Evolutionary conservation across 2,329 filamentous ascomycete species (phyloP), one percentile per base, ranked within the genome.

Genomic region (Botrytis squamosa): DNA sequence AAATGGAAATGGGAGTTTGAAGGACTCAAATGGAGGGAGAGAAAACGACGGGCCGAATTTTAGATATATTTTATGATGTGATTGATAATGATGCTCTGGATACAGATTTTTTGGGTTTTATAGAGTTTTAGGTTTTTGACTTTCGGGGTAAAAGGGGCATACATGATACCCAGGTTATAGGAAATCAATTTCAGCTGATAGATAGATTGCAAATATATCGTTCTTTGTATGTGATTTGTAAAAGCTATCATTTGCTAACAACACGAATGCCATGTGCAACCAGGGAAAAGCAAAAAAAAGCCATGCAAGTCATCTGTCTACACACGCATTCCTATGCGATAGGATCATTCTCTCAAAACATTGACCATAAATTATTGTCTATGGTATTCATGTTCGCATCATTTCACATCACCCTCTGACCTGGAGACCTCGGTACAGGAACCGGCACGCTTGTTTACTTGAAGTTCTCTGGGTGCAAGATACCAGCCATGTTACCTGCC

Each of bases 391-490:
- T 69, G n/a, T 57, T 57, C 18, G 49, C 38, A 57, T 69, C n/a
- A 57, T 36, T 71, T 49, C 29, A 71, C 52, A 22, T 18, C n/a
- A 52, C 12, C 49, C 29, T 10, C 40, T 20, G 12, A 62, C 12
- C 20, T 73, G 18, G 18, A 40, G 33, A 70, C n/a, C 22, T 22
- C 18, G 25, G 22, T 42, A 33, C 38, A 33, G 22, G 49, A 69
- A 29, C 4, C 29, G 25, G 8, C 22, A 29, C 57, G 18, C n/a
- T 44, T 16, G n/a, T 52, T 57, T 52, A 69, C 44, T 81, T 82
- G 80, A 88, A 91, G 81, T 91, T 89, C 82, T 91, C 89, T 2
- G 88, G 88, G 81, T 91, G 88, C 79, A 90, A 82, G 76, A 92
- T 89, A 80, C 90, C 90, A 22, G 88, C 86, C 81, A 90, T 76